These are phyloP conservation scores for Penicillium sp. DNA, from an alignment of 2,329 filamentous ascomycete genomes.

Conservation along the genomic window DNA sequence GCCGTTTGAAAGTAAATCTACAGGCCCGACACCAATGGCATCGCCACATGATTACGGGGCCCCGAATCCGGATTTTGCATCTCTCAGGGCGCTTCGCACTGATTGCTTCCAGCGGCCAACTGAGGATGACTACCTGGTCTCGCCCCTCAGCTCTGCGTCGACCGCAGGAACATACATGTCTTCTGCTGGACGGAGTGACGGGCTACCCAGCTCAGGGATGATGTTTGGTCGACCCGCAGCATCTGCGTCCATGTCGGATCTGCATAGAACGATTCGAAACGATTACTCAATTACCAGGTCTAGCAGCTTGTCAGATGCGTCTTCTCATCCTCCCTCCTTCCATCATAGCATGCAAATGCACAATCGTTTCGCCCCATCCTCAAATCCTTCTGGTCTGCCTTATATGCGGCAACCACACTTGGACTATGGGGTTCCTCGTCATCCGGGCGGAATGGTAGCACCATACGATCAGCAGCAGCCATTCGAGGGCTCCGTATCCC, in stretches of 20 bases:
- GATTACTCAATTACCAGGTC: slow-evolving; percentile 41
- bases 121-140: slow-evolving; percentile 48
- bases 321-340: slow-evolving; percentile 31
- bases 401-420: slow-evolving; percentile 37
- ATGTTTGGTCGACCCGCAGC: slow-evolving; percentile 35
- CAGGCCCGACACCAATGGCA: slow-evolving; percentile 56
- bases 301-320: slow-evolving; percentile 45
- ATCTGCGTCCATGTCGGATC: slow-evolving; percentile 36
- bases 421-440: slow-evolving; percentile 38
- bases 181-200: slow-evolving; percentile 39
- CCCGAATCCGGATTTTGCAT: slow-evolving; percentile 45
- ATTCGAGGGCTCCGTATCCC: slow-evolving; percentile 43
- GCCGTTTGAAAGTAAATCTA: slow-evolving; percentile 54
- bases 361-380: slow-evolving; percentile 36
- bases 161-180: slow-evolving; percentile 45
- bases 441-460: slow-evolving; percentile 35
- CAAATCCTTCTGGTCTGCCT: slow-evolving; percentile 36
- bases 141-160: slow-evolving; percentile 45
- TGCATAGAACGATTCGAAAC: slow-evolving; percentile 38
- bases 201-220: slow-evolving; percentile 34
- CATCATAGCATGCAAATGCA: slow-evolving; percentile 38
- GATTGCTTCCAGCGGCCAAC: slow-evolving; percentile 41
- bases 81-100: slow-evolving; percentile 41
- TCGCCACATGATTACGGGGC: slow-evolving; percentile 52
- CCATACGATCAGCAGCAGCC: slow-evolving; percentile 39